Conservation (phyloP, 1,284 basidiomycete species). For the Pseudozyma thailandica region DNA sequence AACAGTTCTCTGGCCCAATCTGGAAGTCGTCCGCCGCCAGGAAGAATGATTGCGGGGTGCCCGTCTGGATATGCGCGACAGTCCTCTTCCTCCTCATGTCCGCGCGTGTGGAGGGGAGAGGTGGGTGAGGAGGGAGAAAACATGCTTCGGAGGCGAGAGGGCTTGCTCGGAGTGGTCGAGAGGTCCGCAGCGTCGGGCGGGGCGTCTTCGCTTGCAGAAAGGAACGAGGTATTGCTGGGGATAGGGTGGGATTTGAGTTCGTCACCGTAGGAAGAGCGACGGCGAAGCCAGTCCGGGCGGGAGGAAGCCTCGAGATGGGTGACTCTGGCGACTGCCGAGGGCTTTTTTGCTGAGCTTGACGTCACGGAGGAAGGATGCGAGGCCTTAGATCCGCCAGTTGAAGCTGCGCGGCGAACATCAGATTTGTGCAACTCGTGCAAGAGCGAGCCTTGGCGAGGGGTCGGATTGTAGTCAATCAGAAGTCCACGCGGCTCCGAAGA, state of each 20-base stretch:
- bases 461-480: slow-evolving; percentile 12
- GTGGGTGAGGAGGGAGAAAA: slow-evolving; percentile 11
- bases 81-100: slow-evolving; percentile 8
- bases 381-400: slow-evolving; percentile 23
- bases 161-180: slow-evolving; percentile 17
- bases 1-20: slow-evolving; percentile 59
- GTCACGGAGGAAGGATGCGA: not conserved
- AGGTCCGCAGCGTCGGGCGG: slow-evolving; percentile 3
- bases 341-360: not conserved
- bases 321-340: not conserved
- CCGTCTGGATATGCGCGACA: slow-evolving; percentile 54
- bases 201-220: too few relatives aligned
- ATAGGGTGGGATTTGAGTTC: slow-evolving; percentile 8
- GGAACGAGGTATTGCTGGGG: too few relatives aligned
- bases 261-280: slow-evolving; percentile 41
- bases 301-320: slow-evolving; percentile 8
- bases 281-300: slow-evolving; percentile 37
- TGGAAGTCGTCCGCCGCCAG: slow-evolving; percentile 62
- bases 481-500: slow-evolving; percentile 37
- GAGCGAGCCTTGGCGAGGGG: slow-evolving; percentile 11
- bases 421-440: slow-evolving; percentile 8
- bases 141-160: slow-evolving; percentile 18
- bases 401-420: slow-evolving; percentile 27
- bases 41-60: slow-evolving; percentile 59
- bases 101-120: not conserved